A percentile compares a stretch with the other conserved stretches of the same genome.
Evolutionary conservation across 176 grass and related monocot genomes (phyloP).

Genomic region (barley (Hordeum vulgare)): DNA sequence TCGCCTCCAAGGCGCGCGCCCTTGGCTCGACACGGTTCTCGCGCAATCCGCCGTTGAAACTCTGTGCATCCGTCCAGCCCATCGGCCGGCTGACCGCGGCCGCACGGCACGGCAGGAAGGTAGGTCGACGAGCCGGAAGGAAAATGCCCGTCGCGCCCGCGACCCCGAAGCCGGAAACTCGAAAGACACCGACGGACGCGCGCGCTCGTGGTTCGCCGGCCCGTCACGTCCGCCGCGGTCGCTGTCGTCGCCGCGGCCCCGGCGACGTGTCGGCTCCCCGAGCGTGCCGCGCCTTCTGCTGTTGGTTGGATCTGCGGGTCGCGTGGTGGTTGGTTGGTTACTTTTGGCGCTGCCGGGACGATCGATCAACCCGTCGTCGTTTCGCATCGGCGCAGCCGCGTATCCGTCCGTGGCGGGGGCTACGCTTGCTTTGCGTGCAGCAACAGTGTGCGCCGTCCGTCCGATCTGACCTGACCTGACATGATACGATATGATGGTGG

Average conservation of each 20-base stretch:
- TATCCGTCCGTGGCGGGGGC: neutral
- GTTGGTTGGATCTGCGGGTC: too few species aligned
- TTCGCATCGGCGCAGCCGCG: neutral
- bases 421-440: neutral
- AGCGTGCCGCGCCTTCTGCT: neutral
- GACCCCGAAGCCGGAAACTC: neutral
- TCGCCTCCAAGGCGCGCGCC: neutral
- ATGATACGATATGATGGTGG: neutral
- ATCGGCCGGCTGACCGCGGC: neutral
- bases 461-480: neutral
- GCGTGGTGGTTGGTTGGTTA: neutral
- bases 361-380: neutral
- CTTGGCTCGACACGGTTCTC: neutral
- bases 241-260: neutral
- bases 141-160: neutral
- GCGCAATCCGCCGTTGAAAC: neutral
- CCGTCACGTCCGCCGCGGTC: neutral
- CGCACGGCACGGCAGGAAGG: neutral
- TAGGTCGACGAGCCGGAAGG: neutral
- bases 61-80: neutral
- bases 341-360: neutral
- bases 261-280: neutral
- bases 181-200: neutral
- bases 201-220: neutral
- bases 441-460: neutral